Conservation (phyloP, 352 stramenopile genomes). For the Pythium coloratum region DNA sequence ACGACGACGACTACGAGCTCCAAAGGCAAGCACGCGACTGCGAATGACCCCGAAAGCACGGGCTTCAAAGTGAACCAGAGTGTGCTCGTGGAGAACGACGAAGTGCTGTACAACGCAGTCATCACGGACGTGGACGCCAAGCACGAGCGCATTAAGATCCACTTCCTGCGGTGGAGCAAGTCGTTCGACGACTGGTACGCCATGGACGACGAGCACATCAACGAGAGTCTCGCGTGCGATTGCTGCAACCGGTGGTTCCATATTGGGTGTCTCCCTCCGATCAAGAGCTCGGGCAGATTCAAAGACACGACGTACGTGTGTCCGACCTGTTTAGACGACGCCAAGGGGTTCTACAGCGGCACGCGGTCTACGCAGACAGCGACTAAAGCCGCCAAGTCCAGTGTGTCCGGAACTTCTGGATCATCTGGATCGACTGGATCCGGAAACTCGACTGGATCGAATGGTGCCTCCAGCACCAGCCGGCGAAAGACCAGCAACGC, state of each 20-base stretch:
- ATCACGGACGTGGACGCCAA: slow-evolving; percentile 79
- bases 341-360: slow-evolving; percentile 67
- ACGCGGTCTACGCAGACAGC: slow-evolving; percentile 39
- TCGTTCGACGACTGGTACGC: slow-evolving; percentile 89
- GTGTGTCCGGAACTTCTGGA: slow-evolving; percentile 1
- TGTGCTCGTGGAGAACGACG: slow-evolving; percentile 84
- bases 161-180: slow-evolving; percentile 86
- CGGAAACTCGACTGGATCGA: slow-evolving; percentile 21
- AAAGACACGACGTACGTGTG: slow-evolving; percentile 89
- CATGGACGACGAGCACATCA: slow-evolving; percentile 89
- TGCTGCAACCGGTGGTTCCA: slow-evolving; percentile 90
- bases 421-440: slow-evolving; percentile 19
- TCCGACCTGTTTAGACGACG: slow-evolving; percentile 75
- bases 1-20: slow-evolving; percentile 11
- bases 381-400: slow-evolving; percentile 35
- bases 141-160: slow-evolving; percentile 82
- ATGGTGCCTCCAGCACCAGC: slow-evolving; percentile 15
- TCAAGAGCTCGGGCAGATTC: slow-evolving; percentile 83
- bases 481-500: slow-evolving; percentile 12
- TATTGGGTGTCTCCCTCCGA: slow-evolving; percentile 79
- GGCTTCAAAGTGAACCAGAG: slow-evolving; percentile 83
- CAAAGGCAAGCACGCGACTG: slow-evolving; percentile 12
- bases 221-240: slow-evolving; percentile 87
- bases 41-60: slow-evolving; percentile 24
- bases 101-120: slow-evolving; percentile 85